These are phyloP conservation scores for Claviceps paspali DNA, from an alignment of 2,329 filamentous ascomycete genomes.

Conservation along the genomic window DNA sequence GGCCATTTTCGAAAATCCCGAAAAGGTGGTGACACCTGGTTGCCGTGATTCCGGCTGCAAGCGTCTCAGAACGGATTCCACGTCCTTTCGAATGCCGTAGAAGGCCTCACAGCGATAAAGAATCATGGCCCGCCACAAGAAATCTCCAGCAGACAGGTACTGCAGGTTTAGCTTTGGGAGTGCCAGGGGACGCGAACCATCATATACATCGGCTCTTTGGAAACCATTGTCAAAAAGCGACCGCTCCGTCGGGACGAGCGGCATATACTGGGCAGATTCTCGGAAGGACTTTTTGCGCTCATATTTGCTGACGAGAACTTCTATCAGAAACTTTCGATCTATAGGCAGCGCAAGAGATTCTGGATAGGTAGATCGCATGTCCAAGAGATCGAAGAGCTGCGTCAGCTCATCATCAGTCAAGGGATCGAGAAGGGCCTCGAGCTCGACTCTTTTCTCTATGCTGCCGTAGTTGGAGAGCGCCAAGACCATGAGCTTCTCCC, in stretches of 20 bases:
- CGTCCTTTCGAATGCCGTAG: constrained; percentile 82
- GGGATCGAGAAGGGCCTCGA: constrained; percentile 57
- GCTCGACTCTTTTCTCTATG: constrained; percentile 64
- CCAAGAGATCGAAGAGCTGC: constrained; percentile 52
- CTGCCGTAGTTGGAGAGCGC: constrained; percentile 86
- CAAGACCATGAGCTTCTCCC: constrained; percentile 78
- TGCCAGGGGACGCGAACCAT: constrained; percentile 73
- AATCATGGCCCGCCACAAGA: constrained; percentile 87
- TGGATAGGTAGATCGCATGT: constrained; percentile 73
- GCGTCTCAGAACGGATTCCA: constrained; percentile 68
- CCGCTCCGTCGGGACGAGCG: constrained; percentile 70
- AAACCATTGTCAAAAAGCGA: constrained; percentile 66
- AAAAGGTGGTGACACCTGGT: constrained; percentile 55
- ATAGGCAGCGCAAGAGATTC: constrained; percentile 47
- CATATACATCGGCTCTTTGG: constrained; percentile 69
- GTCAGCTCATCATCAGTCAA: constrained; percentile 62
- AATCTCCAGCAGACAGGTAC: constrained; percentile 88
- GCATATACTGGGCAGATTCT: constrained; percentile 55
- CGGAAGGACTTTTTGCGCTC: constrained; percentile 73
- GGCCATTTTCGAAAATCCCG: constrained; percentile 84
- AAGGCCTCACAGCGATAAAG: constrained; percentile 84
- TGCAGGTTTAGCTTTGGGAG: constrained; percentile 92
- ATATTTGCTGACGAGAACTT: constrained; percentile 59
- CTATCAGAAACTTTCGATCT: constrained; percentile 50
- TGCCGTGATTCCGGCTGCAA: constrained; percentile 54